Conservation (phyloP, 805 yeast species). For the Lipomyces orientalis region DNA sequence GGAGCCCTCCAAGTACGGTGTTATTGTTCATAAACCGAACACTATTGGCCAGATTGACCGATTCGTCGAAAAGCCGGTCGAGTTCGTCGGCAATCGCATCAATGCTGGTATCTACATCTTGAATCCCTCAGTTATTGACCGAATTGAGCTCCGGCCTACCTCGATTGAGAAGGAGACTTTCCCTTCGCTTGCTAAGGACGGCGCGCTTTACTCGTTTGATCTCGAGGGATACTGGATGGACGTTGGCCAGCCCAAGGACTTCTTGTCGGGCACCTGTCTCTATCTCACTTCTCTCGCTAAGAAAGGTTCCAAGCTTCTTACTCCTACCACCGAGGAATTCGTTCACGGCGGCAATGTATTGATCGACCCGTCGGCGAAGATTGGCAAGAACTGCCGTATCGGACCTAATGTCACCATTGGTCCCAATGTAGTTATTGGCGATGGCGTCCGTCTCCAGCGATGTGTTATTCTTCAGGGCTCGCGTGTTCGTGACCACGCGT, state of each 20-base stretch:
- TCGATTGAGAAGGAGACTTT: conserved; percentile 99
- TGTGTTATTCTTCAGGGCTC: conserved; percentile 92
- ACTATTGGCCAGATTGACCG: conserved; percentile 96
- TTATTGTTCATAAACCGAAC: conserved; percentile 95
- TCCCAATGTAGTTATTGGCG: conserved; percentile 93
- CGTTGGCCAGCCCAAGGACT: conserved; percentile 99
- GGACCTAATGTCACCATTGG: conserved; percentile 99
- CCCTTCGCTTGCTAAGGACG: conserved; percentile 92
- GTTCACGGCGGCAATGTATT: conserved; percentile 91
- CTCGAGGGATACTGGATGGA: conserved; percentile 99
- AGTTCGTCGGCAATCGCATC: conserved; percentile 99
- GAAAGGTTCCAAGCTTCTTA: conserved; percentile 74
- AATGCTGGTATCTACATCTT: conserved; percentile 98
- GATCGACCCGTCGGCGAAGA: conserved; percentile 93
- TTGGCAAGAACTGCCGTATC: conserved; percentile 89
- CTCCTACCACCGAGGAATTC: conserved; percentile 64
- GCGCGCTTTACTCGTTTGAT: conserved; percentile 90
- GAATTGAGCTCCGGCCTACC: conserved; percentile 97
- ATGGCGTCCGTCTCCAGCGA: conserved; percentile 97
- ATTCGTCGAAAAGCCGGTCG: conserved; percentile 99
- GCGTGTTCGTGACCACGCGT: conserved; percentile 93
- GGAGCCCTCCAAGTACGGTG: conserved; percentile 99
- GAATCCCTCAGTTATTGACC: conserved; percentile 96
- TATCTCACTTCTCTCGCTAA: conserved; percentile 86
- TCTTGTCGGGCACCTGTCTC: conserved; percentile 91